phyloP scores from a whole-genome alignment of 2,329 filamentous ascomycete genomes.

The Ophiocordyceps camponoti-floridani region DNA sequence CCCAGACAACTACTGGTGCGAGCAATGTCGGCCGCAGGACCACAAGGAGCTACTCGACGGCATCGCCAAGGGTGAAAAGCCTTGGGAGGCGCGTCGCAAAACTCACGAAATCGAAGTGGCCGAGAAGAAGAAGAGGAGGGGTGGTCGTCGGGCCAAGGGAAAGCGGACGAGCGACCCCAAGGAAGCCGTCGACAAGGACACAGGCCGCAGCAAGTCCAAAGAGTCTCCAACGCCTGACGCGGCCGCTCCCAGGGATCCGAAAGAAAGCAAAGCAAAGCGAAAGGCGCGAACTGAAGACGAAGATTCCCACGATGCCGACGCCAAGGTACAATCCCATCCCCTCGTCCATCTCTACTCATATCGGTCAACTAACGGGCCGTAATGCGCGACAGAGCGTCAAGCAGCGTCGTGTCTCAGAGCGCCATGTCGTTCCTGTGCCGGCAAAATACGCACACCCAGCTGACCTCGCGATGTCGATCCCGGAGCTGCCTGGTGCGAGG shows the following conservation, averaged over 20 bases:
- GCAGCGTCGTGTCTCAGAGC: conserved; percentile 36
- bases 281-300: conserved; percentile 28
- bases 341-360: not conserved
- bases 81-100: conserved; percentile 60
- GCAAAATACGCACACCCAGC: conserved; percentile 28
- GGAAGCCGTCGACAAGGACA: conserved; percentile 36
- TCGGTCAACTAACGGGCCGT: not conserved
- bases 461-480: conserved; percentile 31
- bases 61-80: conserved; percentile 63
- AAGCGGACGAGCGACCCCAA: conserved; percentile 49
- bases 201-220: conserved; percentile 12
- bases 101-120: conserved; percentile 45
- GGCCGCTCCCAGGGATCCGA: conserved; percentile 25
- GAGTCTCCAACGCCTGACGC: conserved; percentile 21
- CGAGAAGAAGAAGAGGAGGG: conserved; percentile 36
- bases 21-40: conserved; percentile 68
- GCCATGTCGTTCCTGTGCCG: conserved; percentile 17
- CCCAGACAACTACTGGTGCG: conserved; percentile 79
- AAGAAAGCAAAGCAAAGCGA: conserved; percentile 33
- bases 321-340: conserved; percentile 23
- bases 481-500: conserved; percentile 42
- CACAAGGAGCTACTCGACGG: conserved; percentile 68
- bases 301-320: conserved; percentile 32
- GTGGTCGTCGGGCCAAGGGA: conserved; percentile 43
- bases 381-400: conserved; percentile 16